Evolutionary conservation across 2,329 filamentous ascomycete genomes (phyloP).

Genomic region (Fusarium redolens): DNA sequence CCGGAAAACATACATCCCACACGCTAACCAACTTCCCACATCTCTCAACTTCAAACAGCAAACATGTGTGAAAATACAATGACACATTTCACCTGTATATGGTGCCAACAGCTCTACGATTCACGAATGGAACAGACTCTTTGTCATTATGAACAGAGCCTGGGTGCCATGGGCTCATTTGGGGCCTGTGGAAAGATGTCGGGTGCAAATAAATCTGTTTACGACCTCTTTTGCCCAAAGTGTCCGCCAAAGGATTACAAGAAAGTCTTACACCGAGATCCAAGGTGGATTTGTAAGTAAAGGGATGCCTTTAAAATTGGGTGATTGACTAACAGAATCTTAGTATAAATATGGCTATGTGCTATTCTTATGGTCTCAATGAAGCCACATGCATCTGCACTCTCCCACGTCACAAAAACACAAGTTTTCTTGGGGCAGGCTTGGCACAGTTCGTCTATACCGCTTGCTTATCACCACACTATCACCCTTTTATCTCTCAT

Average conservation of each 20-base stretch:
- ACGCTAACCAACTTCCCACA: not conserved
- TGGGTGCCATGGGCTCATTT: too few relatives aligned
- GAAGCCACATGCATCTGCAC: not conserved
- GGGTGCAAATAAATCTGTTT: not conserved
- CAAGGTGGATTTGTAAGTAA: not conserved
- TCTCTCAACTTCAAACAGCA: not conserved
- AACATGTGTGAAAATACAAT: not conserved
- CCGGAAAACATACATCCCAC: too few relatives aligned
- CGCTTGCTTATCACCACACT: accelerated
- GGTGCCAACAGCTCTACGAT: not conserved
- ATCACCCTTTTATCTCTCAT: not conserved
- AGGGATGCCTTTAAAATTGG: not conserved
- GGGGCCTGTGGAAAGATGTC: not conserved
- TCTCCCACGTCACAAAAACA: not conserved
- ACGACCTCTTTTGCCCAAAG: not conserved
- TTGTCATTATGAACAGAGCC: too few relatives aligned
- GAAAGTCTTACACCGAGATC: not conserved
- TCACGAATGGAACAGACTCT: not conserved
- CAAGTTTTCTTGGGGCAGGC: not conserved
- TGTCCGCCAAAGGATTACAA: not conserved
- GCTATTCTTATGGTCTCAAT: not conserved
- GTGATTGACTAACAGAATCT: not conserved
- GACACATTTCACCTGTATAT: not conserved
- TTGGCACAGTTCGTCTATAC: too few relatives aligned
- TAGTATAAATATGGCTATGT: not conserved